Evolutionary conservation across 2,329 filamentous ascomycete genomes (phyloP).

Genomic region (Pseudogymnoascus verrucosus): DNA sequence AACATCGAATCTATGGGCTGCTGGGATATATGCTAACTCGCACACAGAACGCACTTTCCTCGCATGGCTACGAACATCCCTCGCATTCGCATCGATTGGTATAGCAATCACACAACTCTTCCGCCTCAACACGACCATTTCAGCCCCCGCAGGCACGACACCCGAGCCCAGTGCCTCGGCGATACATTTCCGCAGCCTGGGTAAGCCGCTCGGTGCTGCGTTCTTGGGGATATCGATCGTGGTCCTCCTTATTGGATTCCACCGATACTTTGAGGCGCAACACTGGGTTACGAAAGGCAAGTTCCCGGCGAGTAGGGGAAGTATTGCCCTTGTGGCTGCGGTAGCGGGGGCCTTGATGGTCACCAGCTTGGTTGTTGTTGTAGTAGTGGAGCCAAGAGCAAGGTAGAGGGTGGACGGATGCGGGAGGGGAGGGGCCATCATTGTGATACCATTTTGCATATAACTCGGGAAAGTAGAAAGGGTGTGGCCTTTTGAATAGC

Average conservation of each 20-base stretch:
- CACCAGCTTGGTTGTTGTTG: constrained; percentile 49
- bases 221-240: constrained; percentile 71
- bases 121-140: constrained; percentile 64
- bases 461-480: background rate
- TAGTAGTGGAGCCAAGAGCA: constrained; percentile 41
- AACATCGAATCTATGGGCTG: background rate
- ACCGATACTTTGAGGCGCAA: constrained; percentile 70
- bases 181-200: constrained; percentile 45
- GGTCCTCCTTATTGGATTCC: constrained; percentile 67
- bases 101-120: constrained; percentile 81
- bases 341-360: constrained; percentile 58
- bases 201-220: constrained; percentile 66
- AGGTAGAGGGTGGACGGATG: constrained; percentile 17
- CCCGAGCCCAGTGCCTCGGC: constrained; percentile 20
- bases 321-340: constrained; percentile 60
- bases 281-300: constrained; percentile 74
- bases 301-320: constrained; percentile 70
- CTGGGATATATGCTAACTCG: constrained; percentile 3
- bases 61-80: constrained; percentile 74
- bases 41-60: constrained; percentile 70
- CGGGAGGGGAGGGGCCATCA: background rate
- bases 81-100: constrained; percentile 74
- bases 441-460: constrained; percentile 1
- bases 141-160: constrained; percentile 17
- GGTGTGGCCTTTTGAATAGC: background rate